These are phyloP conservation scores for Moesziomyces antarcticus DNA, from an alignment of 1,284 basidiomycete species.

Conservation along the genomic window DNA sequence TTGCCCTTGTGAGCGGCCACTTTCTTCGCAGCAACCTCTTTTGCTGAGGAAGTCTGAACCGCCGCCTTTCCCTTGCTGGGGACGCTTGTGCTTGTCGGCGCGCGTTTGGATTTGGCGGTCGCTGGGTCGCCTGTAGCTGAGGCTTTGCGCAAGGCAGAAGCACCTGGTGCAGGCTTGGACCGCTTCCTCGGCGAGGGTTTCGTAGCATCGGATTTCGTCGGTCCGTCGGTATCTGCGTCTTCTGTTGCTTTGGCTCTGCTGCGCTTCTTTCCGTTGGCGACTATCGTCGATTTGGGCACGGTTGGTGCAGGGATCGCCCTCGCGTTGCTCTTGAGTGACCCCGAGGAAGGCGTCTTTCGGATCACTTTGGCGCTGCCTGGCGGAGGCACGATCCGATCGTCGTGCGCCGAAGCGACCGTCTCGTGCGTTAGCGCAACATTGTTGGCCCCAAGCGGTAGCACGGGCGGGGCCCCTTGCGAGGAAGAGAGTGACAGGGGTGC, in stretches of 20 bases:
- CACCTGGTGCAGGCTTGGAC: slow-evolving; percentile 2
- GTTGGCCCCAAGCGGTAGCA: background rate
- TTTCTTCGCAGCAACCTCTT: slow-evolving; percentile 1
- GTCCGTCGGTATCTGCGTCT: background rate
- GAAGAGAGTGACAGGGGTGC: slow-evolving; percentile 19
- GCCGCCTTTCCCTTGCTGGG: background rate
- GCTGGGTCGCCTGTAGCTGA: background rate
- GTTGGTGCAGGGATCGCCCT: background rate
- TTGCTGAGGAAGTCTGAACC: background rate
- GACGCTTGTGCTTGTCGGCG: background rate
- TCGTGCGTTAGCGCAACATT: slow-evolving; percentile 8
- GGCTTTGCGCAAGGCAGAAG: slow-evolving; percentile 6
- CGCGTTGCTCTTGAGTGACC: slow-evolving; percentile 21
- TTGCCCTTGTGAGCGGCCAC: background rate
- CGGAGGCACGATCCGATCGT: slow-evolving; percentile 26
- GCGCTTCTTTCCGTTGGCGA: slow-evolving; percentile 20
- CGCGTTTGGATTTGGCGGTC: slow-evolving; percentile 3
- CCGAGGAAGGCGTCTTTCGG: slow-evolving; percentile 16
- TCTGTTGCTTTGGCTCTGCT: slow-evolving; percentile 3
- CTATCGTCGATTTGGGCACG: background rate
- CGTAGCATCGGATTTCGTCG: background rate
- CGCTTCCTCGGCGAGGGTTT: slow-evolving; percentile 21
- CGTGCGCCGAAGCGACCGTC: slow-evolving; percentile 10
- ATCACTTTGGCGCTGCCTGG: slow-evolving; percentile 3
- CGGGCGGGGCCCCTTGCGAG: background rate